phyloP scores from a whole-genome alignment of 2,329 filamentous ascomycete species.

The Neofusicoccum sp. region DNA sequence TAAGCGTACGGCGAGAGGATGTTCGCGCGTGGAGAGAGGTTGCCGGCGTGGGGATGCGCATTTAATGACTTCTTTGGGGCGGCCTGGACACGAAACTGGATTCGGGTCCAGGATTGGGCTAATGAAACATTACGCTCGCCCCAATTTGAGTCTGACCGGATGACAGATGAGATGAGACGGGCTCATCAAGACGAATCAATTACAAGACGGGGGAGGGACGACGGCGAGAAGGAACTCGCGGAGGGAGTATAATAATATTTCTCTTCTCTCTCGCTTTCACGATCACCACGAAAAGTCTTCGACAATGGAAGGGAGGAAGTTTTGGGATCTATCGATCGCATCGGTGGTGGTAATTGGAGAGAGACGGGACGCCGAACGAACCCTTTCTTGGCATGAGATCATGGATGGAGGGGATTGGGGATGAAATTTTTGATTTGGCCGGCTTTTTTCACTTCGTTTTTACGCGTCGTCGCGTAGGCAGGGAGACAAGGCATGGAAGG shows the following conservation, averaged over 20 bases:
- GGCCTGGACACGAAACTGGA: neutral
- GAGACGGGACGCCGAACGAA: neutral
- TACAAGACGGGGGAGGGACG: no score
- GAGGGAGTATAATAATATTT: neutral
- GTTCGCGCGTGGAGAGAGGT: neutral
- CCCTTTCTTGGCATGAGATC: neutral
- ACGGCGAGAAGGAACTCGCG: neutral
- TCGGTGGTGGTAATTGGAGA: neutral
- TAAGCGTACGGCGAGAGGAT: neutral
- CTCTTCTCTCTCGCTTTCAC: neutral
- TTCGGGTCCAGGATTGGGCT: neutral
- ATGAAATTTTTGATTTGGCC: neutral
- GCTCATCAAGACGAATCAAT: neutral
- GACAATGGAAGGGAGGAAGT: neutral
- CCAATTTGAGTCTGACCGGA: neutral
- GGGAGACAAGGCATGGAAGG: neutral
- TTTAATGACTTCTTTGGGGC: neutral
- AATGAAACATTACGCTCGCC: neutral
- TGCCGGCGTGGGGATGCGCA: neutral
- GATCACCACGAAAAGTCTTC: neutral
- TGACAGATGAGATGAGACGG: neutral
- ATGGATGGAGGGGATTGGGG: neutral
- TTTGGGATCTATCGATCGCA: neutral
- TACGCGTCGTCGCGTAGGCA: neutral
- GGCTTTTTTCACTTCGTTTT: neutral